Evolutionary conservation across 2,329 filamentous ascomycete genomes (phyloP).

Genomic region (Claviceps digitariae): DNA sequence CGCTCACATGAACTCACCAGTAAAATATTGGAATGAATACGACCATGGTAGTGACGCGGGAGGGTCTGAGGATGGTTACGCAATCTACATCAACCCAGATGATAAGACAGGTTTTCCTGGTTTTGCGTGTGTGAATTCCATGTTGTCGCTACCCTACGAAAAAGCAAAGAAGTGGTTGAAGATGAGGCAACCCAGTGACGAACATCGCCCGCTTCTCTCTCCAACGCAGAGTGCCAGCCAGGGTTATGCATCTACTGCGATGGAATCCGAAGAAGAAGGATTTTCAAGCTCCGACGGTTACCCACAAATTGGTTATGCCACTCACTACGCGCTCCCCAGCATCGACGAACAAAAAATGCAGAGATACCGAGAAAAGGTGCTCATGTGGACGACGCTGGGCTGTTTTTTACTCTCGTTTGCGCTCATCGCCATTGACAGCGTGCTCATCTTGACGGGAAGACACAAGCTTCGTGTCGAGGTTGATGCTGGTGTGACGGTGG

Average conservation of each 20-base stretch:
- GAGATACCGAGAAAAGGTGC: conserved; percentile 38
- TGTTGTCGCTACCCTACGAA: conserved; percentile 35
- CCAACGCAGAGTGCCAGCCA: conserved; percentile 7
- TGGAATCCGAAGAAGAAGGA: conserved; percentile 31
- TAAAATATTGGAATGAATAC: conserved; percentile 75
- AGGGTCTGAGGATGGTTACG: conserved; percentile 48
- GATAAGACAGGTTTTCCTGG: conserved; percentile 47
- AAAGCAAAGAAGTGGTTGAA: conserved; percentile 39
- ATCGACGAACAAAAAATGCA: conserved; percentile 35
- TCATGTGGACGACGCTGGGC: conserved; percentile 38
- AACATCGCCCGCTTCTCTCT: conserved; percentile 12
- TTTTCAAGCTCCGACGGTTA: conserved; percentile 41
- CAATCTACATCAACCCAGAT: conserved; percentile 63
- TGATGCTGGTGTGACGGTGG: conserved; percentile 57
- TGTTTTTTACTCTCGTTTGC: conserved; percentile 47
- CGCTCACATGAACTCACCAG: conserved; percentile 15
- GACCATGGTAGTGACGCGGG: conserved; percentile 62
- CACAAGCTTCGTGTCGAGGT: conserved; percentile 58
- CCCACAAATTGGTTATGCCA: conserved; percentile 34
- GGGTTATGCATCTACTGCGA: conserved; percentile 18
- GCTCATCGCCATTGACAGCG: conserved; percentile 49
- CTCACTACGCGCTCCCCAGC: conserved; percentile 41
- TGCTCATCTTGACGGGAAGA: conserved; percentile 54
- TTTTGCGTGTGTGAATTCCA: conserved; percentile 41
- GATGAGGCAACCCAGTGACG: conserved; percentile 11